phyloP scores from a whole-genome alignment of 768 basidiomycete species.

The Coprinellus micaceus region DNA sequence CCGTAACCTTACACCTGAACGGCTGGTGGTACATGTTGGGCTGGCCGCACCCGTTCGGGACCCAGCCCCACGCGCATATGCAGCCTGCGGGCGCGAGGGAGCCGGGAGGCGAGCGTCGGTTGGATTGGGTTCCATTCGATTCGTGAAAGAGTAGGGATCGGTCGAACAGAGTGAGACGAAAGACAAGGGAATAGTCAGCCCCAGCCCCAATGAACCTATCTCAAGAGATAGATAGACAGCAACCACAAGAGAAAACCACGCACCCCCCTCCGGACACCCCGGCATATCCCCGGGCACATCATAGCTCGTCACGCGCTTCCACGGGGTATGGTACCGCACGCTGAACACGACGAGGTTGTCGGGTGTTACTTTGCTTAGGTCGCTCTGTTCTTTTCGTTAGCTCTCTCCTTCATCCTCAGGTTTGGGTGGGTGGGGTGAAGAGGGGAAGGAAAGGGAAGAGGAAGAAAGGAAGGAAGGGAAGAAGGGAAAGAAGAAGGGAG shows the following conservation, averaged over 20 bases:
- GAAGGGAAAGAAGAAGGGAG: background rate
- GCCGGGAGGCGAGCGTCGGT: background rate
- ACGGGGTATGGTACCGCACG: slow-evolving; percentile 50
- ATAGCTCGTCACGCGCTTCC: slow-evolving; percentile 45
- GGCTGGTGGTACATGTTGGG: slow-evolving; percentile 50
- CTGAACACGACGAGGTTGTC: slow-evolving; percentile 51
- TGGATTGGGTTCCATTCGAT: too few species aligned
- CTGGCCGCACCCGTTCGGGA: slow-evolving; percentile 49
- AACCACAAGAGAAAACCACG: too few species aligned
- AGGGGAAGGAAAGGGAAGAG: background rate
- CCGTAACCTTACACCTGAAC: slow-evolving; percentile 48
- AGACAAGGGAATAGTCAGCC: too few species aligned
- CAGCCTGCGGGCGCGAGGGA: background rate
- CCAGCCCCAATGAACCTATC: too few species aligned
- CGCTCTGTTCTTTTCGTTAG: slow-evolving; percentile 31
- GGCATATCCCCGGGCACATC: slow-evolving; percentile 48
- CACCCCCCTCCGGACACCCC: slow-evolving; percentile 44
- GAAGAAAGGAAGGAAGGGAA: background rate
- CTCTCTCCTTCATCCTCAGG: too few species aligned
- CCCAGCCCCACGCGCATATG: slow-evolving; percentile 48
- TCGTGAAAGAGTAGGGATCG: too few species aligned
- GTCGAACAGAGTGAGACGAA: too few species aligned
- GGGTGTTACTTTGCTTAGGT: slow-evolving; percentile 41
- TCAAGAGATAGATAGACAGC: too few species aligned
- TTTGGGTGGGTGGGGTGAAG: background rate